Percentiles rank a stretch among this genome's conserved stretches.
phyloP scores from a whole-genome alignment of 306 rosid species.

The Rosa chinensis region DNA sequence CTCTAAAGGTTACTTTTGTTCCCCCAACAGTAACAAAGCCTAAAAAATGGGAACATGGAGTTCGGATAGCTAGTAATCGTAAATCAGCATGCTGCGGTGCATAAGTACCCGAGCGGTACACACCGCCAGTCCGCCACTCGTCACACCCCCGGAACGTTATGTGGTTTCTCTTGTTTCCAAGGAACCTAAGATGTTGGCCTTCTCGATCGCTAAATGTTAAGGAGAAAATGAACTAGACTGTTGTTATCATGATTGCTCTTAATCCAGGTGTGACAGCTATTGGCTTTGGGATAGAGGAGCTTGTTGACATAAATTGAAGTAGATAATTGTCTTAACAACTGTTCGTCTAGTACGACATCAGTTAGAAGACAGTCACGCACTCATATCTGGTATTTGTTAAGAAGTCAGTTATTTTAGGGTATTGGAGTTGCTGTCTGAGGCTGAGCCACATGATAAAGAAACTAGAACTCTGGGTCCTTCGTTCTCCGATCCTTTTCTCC shows the following conservation, averaged over 20 bases:
- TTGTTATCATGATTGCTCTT: background rate
- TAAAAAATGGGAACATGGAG: background rate
- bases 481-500: background rate
- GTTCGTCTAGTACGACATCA: background rate
- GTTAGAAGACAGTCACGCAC: background rate
- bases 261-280: background rate
- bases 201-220: background rate
- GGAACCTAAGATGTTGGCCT: background rate
- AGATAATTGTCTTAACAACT: background rate
- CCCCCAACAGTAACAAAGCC: background rate
- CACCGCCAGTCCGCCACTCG: background rate
- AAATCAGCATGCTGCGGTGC: background rate
- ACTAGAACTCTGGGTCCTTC: background rate
- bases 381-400: background rate
- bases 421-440: background rate
- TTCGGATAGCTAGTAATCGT: background rate
- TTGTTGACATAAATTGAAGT: background rate
- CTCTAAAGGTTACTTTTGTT: background rate
- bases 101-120: background rate
- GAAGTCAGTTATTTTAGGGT: background rate
- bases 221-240: background rate
- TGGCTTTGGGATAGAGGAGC: background rate
- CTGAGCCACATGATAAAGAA: background rate
- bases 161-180: background rate
- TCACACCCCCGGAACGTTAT: background rate